Percentiles rank a stretch among this genome's conserved stretches.
Conservation (phyloP, 352 stramenopile species). For the Pythium grandisporangium region DNA sequence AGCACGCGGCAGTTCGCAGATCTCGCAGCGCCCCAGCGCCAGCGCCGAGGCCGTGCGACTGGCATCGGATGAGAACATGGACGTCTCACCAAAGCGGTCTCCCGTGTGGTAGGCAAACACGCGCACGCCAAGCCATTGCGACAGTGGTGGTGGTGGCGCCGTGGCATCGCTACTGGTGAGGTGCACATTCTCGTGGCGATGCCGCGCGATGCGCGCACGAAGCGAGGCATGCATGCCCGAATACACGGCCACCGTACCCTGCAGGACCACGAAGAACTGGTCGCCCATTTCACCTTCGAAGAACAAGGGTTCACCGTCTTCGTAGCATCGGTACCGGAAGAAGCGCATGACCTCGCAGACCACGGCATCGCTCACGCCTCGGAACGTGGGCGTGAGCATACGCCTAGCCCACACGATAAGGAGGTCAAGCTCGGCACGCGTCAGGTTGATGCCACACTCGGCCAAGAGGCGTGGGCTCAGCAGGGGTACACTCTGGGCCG, state of each 20-base stretch:
- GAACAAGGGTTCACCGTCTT: slow-evolving; percentile 39
- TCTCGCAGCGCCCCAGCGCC: slow-evolving; percentile 27
- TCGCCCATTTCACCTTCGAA: slow-evolving; percentile 45
- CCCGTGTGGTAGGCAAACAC: slow-evolving; percentile 41
- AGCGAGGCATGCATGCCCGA: slow-evolving; percentile 20
- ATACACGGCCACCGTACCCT: slow-evolving; percentile 43
- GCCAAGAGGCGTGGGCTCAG: slow-evolving; percentile 2
- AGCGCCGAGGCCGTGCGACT: slow-evolving; percentile 42
- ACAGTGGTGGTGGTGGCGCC: too few species aligned
- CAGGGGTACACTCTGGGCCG: background rate
- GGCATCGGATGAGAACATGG: slow-evolving; percentile 42
- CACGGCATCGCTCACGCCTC: slow-evolving; percentile 20
- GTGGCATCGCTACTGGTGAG: slow-evolving; percentile 4
- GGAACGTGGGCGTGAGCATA: slow-evolving; percentile 37
- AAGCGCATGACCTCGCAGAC: slow-evolving; percentile 31
- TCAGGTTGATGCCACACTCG: slow-evolving; percentile 1
- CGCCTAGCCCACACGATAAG: slow-evolving; percentile 28
- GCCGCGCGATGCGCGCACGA: background rate
- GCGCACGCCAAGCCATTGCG: slow-evolving; percentile 27
- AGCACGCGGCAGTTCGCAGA: slow-evolving; percentile 32
- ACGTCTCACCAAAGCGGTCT: slow-evolving; percentile 40
- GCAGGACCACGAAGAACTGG: slow-evolving; percentile 43
- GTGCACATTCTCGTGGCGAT: slow-evolving; percentile 5
- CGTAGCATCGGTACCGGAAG: slow-evolving; percentile 27
- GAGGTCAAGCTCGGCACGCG: slow-evolving; percentile 20